Evolutionary conservation across 768 basidiomycete species (phyloP).

Genomic region (Leccinellum rugosiceps): DNA sequence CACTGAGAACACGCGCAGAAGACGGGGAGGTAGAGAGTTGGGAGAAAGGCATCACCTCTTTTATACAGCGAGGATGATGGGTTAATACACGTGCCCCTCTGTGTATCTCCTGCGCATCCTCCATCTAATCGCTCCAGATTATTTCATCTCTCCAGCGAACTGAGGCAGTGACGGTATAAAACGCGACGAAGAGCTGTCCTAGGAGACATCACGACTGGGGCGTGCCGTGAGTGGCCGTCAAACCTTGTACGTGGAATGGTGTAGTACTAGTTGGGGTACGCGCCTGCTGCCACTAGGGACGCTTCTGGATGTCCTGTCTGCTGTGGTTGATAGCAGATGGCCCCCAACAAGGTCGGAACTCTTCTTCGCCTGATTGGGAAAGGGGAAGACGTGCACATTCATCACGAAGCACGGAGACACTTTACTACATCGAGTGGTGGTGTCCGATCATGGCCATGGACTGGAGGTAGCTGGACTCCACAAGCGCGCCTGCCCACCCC

Average conservation of each 20-base stretch:
- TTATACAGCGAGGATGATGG: conserved; percentile 16
- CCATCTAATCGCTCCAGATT: conserved; percentile 1
- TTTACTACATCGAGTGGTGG: background rate
- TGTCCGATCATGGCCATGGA: background rate
- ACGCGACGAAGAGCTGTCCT: background rate
- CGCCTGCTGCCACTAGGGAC: background rate
- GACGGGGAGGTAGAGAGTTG: conserved; percentile 1
- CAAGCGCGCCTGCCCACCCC: background rate
- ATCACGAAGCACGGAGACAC: background rate
- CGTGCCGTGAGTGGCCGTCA: background rate
- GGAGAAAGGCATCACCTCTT: background rate
- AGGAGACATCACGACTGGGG: background rate
- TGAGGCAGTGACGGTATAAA: background rate
- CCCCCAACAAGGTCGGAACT: background rate
- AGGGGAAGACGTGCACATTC: background rate
- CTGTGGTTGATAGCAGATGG: background rate
- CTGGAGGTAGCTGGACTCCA: background rate
- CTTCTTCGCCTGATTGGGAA: background rate
- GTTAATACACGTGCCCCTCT: conserved; percentile 13
- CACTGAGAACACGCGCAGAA: background rate
- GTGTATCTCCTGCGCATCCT: background rate
- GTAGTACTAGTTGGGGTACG: background rate
- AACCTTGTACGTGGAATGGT: background rate
- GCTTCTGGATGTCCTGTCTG: background rate
- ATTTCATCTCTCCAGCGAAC: conserved; percentile 3